Conservation (phyloP, 2,329 filamentous ascomycete genomes). For the Neofusicoccum parvum region DNA sequence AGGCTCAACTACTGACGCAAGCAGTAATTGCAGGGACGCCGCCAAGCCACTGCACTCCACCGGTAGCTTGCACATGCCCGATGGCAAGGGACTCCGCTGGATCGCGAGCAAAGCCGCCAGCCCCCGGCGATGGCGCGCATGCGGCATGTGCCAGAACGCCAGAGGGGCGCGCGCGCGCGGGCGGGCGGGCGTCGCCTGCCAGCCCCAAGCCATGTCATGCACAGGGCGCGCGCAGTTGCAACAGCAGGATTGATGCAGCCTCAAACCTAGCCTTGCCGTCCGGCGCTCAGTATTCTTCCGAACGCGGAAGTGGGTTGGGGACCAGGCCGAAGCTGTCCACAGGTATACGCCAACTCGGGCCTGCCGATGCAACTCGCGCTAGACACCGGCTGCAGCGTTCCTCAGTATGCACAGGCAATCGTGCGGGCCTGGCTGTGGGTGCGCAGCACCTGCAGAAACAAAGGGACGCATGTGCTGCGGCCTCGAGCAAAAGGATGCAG, state of each 20-base stretch:
- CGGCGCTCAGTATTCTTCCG: no score
- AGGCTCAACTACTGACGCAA: neutral
- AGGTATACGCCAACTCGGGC: no score
- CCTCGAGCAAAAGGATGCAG: neutral
- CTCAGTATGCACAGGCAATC: constrained; percentile 1
- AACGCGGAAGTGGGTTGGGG: no score
- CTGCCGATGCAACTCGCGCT: no score
- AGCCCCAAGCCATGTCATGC: constrained; percentile 7
- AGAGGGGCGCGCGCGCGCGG: no score
- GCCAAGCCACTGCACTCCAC: constrained; percentile 5
- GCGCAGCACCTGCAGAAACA: constrained; percentile 10
- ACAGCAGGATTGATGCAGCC: no score
- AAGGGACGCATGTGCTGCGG: neutral
- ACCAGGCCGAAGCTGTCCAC: no score
- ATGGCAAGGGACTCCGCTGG: neutral
- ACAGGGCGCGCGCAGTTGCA: neutral
- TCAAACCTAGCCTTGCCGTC: no score
- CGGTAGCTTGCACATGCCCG: neutral
- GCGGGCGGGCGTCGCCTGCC: neutral
- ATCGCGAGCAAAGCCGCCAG: neutral
- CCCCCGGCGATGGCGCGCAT: constrained; percentile 18
- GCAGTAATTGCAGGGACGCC: neutral
- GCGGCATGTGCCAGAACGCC: constrained; percentile 3
- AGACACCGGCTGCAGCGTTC: no score
- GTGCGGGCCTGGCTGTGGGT: neutral